Conservation (phyloP, 2,329 filamentous ascomycete genomes). For the Scleromitrula shiraiana region DNA sequence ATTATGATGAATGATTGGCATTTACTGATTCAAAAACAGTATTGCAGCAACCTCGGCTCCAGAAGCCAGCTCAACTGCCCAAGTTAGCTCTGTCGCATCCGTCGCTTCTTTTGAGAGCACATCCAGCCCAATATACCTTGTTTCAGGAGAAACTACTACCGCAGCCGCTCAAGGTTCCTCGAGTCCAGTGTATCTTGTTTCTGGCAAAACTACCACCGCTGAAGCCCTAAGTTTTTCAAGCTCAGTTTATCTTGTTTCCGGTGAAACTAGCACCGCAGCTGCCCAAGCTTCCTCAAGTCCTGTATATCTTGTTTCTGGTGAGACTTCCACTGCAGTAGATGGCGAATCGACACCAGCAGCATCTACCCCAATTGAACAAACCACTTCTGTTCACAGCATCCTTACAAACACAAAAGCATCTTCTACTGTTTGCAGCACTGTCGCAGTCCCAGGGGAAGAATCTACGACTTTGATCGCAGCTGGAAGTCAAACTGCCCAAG, state of each 20-base stretch:
- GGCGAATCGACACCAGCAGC: neutral
- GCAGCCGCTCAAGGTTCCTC: neutral
- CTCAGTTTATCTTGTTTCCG: neutral
- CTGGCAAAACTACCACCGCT: neutral
- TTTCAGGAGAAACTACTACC: neutral
- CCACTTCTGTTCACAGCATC: conserved; percentile 1
- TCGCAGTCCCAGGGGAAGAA: neutral
- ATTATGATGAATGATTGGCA: no score
- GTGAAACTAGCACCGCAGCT: no score
- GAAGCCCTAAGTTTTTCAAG: neutral
- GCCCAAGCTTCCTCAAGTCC: neutral
- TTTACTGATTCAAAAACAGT: conserved; percentile 1
- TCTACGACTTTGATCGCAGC: neutral
- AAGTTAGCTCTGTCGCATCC: neutral
- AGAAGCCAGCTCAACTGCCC: neutral
- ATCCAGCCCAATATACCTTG: neutral
- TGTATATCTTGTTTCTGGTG: neutral
- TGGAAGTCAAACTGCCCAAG: neutral
- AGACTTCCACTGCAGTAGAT: neutral
- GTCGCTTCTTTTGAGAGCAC: neutral
- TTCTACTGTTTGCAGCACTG: conserved; percentile 1
- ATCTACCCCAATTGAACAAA: neutral
- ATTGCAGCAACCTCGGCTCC: neutral
- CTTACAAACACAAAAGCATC: neutral
- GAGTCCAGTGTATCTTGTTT: neutral